Base-by-base conservation (phyloP, 2,329 filamentous ascomycete species). In the Curvularia eragrostidis region DNA sequence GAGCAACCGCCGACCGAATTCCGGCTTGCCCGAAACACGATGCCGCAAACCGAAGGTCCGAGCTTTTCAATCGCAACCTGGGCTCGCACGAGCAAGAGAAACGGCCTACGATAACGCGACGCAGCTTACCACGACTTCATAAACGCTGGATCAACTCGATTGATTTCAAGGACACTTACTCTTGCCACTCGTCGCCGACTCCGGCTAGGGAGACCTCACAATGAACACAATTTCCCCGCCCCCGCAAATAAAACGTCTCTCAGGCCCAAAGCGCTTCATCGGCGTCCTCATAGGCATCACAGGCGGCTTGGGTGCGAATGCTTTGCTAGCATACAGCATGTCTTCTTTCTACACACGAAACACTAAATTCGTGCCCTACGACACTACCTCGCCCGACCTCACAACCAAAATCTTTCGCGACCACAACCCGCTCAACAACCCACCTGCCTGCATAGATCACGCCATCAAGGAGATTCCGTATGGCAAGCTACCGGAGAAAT, bases 171-270 rank as follows among this genome's bases (percentile, higher is more conserved):
- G 15, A 3, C 24, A 18, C 9, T 13, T 38, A 13, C 2, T 32
- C 28, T n/a, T 23, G 5, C 18, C 28, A 42, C 30, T 18, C 32
- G 30, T 18, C 36, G 44, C 13, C 43, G 3, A 28, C 41, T 8
- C 41, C 34, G 34, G 15, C 39, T 24, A 18, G 15, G n/a, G 18
- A 15, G 26, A 56, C 49, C 15, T 49, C 34, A 48, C 46, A 5
- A 75, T 76, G 72, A 76, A 76, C 70, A 76, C 73, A 43, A 76
- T 76, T 41, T 68, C 71, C 5, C 68, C 70, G 0, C 63, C 74
- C 3, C 74, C 74, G 7, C 51, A 67, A 56, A 66, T 75, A 52
- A 69, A 69, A 51, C 66, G 65, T 24, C 66, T 75, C 13, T 71
- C 71, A 7, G 68, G 66, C 42, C 54, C 63, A 5, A 70, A 69